These are phyloP conservation scores for Sesbania bispinosa DNA, from an alignment of 306 rosid genomes.

Conservation along the genomic window DNA sequence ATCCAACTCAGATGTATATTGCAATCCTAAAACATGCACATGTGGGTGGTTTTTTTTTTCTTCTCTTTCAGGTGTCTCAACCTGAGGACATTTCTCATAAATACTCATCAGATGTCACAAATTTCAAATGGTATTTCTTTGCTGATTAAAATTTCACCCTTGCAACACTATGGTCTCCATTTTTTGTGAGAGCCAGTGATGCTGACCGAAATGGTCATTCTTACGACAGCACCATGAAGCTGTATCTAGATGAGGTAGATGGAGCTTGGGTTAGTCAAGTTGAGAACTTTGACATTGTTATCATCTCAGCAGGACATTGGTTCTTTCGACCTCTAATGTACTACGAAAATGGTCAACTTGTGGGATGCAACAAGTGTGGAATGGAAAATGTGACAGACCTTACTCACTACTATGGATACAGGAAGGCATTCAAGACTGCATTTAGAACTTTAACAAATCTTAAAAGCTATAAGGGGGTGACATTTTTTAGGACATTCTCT, in stretches of 20 bases:
- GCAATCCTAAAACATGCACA: not conserved
- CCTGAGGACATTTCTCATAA: conserved; percentile 54
- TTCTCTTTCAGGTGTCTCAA: conserved; percentile 50
- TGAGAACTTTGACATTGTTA: conserved; percentile 57
- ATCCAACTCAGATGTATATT: not conserved
- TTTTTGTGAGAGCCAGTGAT: conserved; percentile 50
- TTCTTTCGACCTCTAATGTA: conserved; percentile 61
- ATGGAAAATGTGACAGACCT: conserved; percentile 40
- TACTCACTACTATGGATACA: conserved; percentile 44
- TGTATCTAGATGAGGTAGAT: conserved; percentile 66
- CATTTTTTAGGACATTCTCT: conserved; percentile 82
- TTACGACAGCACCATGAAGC: conserved; percentile 47
- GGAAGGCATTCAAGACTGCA: conserved; percentile 61
- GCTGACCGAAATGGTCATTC: conserved; percentile 45
- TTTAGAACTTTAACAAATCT: conserved; percentile 42
- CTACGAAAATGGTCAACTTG: conserved; percentile 48
- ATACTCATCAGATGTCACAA: conserved; percentile 25
- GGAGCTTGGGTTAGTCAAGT: conserved; percentile 54
- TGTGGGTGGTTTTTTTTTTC: not conserved
- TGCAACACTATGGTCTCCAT: conserved; percentile 77
- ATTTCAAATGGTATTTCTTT: conserved; percentile 53
- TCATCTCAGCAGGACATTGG: conserved; percentile 92
- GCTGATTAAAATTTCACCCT: conserved; percentile 68
- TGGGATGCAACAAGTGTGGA: conserved; percentile 65
- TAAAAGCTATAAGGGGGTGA: conserved; percentile 56